A percentile compares a stretch with the other conserved stretches of the same genome.
phyloP scores from a whole-genome alignment of 1,139 yeast species.

The Arxiozyma slooffiae region DNA sequence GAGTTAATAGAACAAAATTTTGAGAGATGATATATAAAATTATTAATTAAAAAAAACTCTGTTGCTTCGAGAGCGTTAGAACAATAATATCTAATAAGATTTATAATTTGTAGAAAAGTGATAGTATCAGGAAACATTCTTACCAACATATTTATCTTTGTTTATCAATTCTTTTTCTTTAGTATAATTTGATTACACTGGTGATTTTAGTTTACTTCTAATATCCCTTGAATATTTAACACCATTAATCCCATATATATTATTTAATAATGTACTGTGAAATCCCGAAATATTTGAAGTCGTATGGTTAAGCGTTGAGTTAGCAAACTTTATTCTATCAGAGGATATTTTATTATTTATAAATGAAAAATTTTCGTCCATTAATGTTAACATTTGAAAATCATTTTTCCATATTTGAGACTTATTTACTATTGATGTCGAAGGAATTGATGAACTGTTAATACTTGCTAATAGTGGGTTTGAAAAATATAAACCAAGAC shows the following conservation, averaged over 20 bases:
- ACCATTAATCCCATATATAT: slow-evolving; percentile 4
- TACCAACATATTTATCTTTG: background rate
- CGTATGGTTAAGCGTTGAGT: background rate
- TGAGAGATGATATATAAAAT: background rate
- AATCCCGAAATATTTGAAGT: slow-evolving; percentile 2
- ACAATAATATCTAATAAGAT: background rate
- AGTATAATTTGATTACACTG: background rate
- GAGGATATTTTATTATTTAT: background rate
- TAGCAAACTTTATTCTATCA: background rate
- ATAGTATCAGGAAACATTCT: background rate
- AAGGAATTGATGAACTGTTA: background rate
- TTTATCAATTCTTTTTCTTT: background rate
- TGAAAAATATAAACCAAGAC: background rate
- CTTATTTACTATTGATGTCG: background rate
- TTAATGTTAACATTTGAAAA: background rate
- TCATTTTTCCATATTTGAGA: slow-evolving; percentile 2
- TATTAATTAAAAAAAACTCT: too few species aligned
- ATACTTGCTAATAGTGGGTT: background rate
- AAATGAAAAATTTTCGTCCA: background rate
- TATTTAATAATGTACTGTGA: slow-evolving; percentile 5
- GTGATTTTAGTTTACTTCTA: background rate
- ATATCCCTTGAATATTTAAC: background rate
- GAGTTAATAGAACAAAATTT: background rate
- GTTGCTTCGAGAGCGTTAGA: background rate
- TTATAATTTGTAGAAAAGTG: too few species aligned